Conservation (phyloP, 352 stramenopile genomes). For the Phytophthora sp. region DNA sequence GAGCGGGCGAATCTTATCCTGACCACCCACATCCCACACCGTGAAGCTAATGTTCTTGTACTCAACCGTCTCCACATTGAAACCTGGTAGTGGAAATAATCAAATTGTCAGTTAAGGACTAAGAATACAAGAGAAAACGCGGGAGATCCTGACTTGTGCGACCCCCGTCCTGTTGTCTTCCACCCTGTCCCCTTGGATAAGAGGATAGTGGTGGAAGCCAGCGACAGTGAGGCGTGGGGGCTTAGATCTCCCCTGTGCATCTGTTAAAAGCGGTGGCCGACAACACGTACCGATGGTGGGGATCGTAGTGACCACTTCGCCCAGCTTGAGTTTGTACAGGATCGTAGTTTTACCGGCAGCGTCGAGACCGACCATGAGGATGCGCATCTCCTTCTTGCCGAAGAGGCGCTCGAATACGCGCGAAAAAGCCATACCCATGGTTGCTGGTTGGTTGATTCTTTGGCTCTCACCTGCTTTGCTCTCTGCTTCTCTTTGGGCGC, state of each 20-base stretch:
- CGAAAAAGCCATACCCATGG: conserved; percentile 98
- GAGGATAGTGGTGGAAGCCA: background rate
- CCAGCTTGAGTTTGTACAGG: conserved; percentile 94
- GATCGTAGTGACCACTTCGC: conserved; percentile 97
- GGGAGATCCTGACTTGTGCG: background rate
- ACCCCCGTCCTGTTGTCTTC: conserved; percentile 38
- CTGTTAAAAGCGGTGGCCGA: background rate
- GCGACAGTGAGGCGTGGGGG: no score
- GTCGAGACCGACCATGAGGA: conserved; percentile 99
- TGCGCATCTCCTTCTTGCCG: conserved; percentile 99
- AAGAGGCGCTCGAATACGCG: conserved; percentile 98
- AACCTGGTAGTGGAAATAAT: conserved; percentile 59
- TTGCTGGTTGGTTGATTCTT: conserved; percentile 40
- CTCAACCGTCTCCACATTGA: conserved; percentile 99
- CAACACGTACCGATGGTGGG: conserved; percentile 93
- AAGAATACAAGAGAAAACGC: background rate
- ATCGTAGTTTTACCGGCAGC: conserved; percentile 99
- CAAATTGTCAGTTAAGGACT: no score
- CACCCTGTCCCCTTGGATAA: background rate
- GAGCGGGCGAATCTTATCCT: conserved; percentile 98
- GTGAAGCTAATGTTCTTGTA: conserved; percentile 99
- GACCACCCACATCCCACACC: conserved; percentile 99
- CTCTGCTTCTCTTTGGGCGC: conserved; percentile 41
- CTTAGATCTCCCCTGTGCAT: background rate
- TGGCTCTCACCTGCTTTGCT: conserved; percentile 16